Evolutionary conservation across 306 rosid species (phyloP), one percentile per base, ranked within the genome.

Genomic region (Vigna trinervia): DNA sequence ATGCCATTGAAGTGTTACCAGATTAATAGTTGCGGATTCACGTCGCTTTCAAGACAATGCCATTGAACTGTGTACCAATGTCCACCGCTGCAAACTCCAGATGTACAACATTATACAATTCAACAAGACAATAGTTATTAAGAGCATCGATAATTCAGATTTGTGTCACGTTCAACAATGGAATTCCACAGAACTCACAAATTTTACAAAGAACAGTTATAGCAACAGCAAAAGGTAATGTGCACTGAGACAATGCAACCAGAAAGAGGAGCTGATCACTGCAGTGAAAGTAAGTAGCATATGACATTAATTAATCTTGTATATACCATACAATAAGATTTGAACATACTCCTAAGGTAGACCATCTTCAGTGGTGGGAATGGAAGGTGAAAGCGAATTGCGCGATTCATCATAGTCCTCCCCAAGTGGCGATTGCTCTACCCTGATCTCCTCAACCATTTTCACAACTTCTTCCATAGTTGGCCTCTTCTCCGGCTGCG

Each of bases 301-400:
- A 68, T 59, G 45, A 60, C 72, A 75, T 4, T 36, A 56, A 74
- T 15, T 38, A 63, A 66, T 66, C 53, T 41, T 66, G 22, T 41
- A 34, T 75, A 70, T 39, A 57, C 46, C 73, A 64, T 41, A 3
- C 12, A 12, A 4, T 10, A 69, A 46, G 2, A 34, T 6, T 26
- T 28, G 2, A 60, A 28, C 3, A 69, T 34, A 57, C 57, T 47
- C 32, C 87, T 85, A 92, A 52, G 87, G 82, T 51, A 88, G 73
- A 12, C 98, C 94, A 81, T 96, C 99, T 82, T 96, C 99, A n/a
- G 98, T 92, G 88, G 99, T 92, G 69, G 88, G 86, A 64, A 96
- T 73, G 7, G 97, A 95, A 63, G 98, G 97, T 0, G 98, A 92
- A 77, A 92, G 87, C 0, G 98, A 96, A 86, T 88, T 84, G 39